Percentiles rank a stretch among this genome's conserved stretches.
Conservation (phyloP, 1,139 yeast species). For the Kodamaea derodonti region DNA sequence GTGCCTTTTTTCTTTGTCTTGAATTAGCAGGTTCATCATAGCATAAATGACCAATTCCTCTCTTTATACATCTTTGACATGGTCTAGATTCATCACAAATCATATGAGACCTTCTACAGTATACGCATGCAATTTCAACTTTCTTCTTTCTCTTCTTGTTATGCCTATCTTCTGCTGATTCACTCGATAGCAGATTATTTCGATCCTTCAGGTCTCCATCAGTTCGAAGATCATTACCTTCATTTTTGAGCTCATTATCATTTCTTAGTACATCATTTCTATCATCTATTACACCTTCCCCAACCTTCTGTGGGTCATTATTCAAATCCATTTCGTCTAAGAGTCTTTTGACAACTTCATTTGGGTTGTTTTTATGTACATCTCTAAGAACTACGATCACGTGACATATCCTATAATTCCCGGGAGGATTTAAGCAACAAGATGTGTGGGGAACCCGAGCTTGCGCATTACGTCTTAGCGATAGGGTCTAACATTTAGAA, state of each 20-base stretch:
- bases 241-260: neutral
- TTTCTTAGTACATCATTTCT: neutral
- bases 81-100: constrained; percentile 87
- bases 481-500: too few species aligned
- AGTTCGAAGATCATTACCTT: neutral
- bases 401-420: neutral
- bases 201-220: neutral
- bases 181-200: neutral
- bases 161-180: neutral
- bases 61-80: constrained; percentile 79
- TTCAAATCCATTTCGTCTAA: neutral
- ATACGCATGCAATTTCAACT: constrained; percentile 76
- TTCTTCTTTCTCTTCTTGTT: constrained; percentile 42
- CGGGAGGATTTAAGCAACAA: neutral
- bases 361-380: neutral
- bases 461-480: too few species aligned
- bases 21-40: constrained; percentile 66
- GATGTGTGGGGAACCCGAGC: neutral
- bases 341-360: neutral
- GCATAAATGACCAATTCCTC: constrained; percentile 88
- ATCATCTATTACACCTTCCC: neutral
- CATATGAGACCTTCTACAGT: constrained; percentile 92
- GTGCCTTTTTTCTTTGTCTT: constrained; percentile 41
- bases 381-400: neutral
- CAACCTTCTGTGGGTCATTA: neutral